A percentile compares a stretch with the other conserved stretches of the same genome.
Evolutionary conservation across 2,329 filamentous ascomycete genomes (phyloP).

Genomic region (Beauveria asiatica): DNA sequence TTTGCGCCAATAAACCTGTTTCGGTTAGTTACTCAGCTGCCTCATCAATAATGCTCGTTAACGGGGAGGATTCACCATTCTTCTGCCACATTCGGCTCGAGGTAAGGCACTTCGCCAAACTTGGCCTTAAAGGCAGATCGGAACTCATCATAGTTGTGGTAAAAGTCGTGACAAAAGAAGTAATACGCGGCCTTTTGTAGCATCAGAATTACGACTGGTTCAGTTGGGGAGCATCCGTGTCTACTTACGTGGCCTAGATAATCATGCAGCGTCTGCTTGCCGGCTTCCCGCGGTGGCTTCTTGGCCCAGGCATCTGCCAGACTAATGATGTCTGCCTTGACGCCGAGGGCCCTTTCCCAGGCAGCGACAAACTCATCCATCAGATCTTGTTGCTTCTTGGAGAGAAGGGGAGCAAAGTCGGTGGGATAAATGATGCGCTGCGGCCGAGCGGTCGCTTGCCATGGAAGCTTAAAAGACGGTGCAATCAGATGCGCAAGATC

Average conservation of each 20-base stretch:
- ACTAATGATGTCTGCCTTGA: constrained; percentile 15
- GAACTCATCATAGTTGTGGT: constrained; percentile 22
- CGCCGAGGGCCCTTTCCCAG: constrained; percentile 17
- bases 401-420: constrained; percentile 15
- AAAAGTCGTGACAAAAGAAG: constrained; percentile 26
- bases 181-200: constrained; percentile 20
- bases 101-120: constrained; percentile 19
- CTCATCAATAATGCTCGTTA: too few species aligned
- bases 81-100: constrained; percentile 21
- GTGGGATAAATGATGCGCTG: constrained; percentile 19
- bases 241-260: constrained; percentile 23
- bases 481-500: constrained; percentile 17
- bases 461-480: constrained; percentile 11
- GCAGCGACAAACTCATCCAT: constrained; percentile 18
- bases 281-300: constrained; percentile 17
- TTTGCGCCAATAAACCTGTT: constrained; percentile 18
- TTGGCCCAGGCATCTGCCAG: constrained; percentile 16
- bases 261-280: constrained; percentile 16
- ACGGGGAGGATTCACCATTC: constrained; percentile 20
- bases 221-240: neutral
- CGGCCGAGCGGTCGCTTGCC: neutral
- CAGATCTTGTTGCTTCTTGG: constrained; percentile 11
- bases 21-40: neutral
- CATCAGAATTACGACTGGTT: too few species aligned
- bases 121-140: constrained; percentile 17